Base-by-base conservation (phyloP, 139 green algal species). In the Chlamydomonas eustigma region DNA sequence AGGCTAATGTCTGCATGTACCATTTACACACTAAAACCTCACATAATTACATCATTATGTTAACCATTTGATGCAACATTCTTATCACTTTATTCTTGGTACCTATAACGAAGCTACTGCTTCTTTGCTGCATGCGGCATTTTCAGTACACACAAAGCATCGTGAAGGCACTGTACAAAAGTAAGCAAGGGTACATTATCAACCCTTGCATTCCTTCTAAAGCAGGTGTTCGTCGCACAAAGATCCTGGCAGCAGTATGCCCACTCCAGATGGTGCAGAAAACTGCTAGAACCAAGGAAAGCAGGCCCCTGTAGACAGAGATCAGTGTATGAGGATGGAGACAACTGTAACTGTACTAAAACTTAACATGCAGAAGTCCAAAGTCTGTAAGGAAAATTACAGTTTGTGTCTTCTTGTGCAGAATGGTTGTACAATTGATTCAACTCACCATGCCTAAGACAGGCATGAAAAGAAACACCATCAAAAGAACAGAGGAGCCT, bases 151-250 rank as follows among this genome's bases (percentile, higher is more conserved):
- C 66, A 18, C 90, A 90, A 4, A 97, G 80, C 74, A 97, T 74
- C 1, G 91, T 88, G 77, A 97, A 97, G 0, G 86, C 83, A 8
- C 71, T 82, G 67, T 95, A 97, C 75, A 95, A 80, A 37, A 97
- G 81, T 2, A 88, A 31, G 80, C 93, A 98, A 0, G 93, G 92
- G 63, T 94, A 93, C 18, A 87, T 63, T 5, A 97, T 75, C 1
- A 98, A 65, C 0, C 31, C 67, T 39, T 73, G 81, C 31, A 92
- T 77, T 8, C 94, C 88, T 68, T 86, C 79, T 63, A 97, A 75
- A 4, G 79, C 81, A 4, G 84, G 83, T 18, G 83, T 89, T 0
- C 88, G 77, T 22, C 81, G 73, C 2, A 85, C 74, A 38, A 97
- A 89, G 35, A 97, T 85, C 35, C 75, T 83, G 0, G 88, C 76